Percentiles rank a stretch among this genome's conserved stretches.
These are phyloP conservation scores for Phytophthora sansomeana DNA, from an alignment of 352 stramenopile species.

Conservation along the genomic window DNA sequence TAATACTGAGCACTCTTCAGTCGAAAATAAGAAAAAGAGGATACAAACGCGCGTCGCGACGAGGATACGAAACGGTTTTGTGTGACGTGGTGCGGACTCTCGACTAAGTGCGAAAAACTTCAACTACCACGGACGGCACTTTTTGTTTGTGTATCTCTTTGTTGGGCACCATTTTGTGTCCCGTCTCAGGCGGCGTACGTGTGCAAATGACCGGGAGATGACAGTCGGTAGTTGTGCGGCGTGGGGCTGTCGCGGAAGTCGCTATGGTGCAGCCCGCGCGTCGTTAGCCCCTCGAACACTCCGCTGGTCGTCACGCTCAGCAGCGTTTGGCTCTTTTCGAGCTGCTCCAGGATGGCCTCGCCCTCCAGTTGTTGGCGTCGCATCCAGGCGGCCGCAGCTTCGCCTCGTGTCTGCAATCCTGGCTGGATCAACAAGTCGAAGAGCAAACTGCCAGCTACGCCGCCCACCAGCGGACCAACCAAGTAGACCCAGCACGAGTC, in stretches of 20 bases:
- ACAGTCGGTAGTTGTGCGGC: constrained; percentile 41
- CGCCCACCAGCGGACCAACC: constrained; percentile 64
- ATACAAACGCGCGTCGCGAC: constrained; percentile 10
- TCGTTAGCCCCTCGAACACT: constrained; percentile 25
- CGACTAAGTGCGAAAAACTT: constrained; percentile 24
- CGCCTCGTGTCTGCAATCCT: constrained; percentile 31
- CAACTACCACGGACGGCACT: constrained; percentile 6
- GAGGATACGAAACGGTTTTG: constrained; percentile 23
- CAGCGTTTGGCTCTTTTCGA: constrained; percentile 42
- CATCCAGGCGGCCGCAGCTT: constrained; percentile 38
- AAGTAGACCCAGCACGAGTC: constrained; percentile 76
- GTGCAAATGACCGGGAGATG: constrained; percentile 32
- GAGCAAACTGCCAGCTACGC: constrained; percentile 53
- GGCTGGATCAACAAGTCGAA: constrained; percentile 59
- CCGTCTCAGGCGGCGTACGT: constrained; percentile 29
- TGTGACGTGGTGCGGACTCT: neutral
- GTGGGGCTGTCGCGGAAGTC: constrained; percentile 49
- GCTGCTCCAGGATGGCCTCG: constrained; percentile 41
- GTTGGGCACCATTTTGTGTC: neutral
- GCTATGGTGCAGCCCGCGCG: constrained; percentile 36
- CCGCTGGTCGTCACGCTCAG: constrained; percentile 25
- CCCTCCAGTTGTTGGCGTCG: constrained; percentile 38
- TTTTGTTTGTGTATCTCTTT: neutral
- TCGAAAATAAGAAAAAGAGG: too few species aligned
- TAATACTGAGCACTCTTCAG: too few species aligned